phyloP scores from a whole-genome alignment of 441 rosid genomes.

The Euphorbia schlechtendalii region DNA sequence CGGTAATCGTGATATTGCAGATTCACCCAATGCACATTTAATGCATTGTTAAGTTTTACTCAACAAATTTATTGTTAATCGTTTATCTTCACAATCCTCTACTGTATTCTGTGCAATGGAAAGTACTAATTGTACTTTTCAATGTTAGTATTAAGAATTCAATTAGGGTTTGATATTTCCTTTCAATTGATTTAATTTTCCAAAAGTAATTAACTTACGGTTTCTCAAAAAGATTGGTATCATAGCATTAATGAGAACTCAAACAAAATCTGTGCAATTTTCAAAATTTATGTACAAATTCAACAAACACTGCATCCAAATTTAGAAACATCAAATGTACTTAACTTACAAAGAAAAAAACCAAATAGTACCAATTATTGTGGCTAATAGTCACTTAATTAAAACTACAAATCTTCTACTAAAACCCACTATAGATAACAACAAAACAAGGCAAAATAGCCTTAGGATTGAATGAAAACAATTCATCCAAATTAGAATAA shows the following conservation, averaged over 20 bases:
- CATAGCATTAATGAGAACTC: too few species aligned
- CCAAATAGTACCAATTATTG: constrained; percentile 1
- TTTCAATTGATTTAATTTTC: too few species aligned
- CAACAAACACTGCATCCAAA: too few species aligned
- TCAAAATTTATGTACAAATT: too few species aligned
- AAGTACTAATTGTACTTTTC: too few species aligned
- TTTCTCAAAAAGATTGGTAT: too few species aligned
- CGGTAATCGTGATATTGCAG: neutral
- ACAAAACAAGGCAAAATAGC: constrained; percentile 79
- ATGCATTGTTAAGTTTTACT: constrained; percentile 18
- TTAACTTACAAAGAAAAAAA: neutral
- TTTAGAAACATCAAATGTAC: too few species aligned
- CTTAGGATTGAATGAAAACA: constrained; percentile 52
- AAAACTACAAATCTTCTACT: neutral
- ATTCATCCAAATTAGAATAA: constrained; percentile 58
- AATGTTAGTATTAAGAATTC: too few species aligned
- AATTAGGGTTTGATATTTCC: too few species aligned
- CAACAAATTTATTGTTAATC: constrained; percentile 16
- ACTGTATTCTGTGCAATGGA: neutral
- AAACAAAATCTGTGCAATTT: too few species aligned
- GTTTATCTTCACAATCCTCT: constrained; percentile 6
- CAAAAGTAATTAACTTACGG: too few species aligned
- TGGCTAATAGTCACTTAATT: neutral
- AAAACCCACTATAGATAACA: constrained; percentile 55
- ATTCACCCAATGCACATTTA: constrained; percentile 26